phyloP scores from a whole-genome alignment of 306 rosid species.

The Trifolium pratense region DNA sequence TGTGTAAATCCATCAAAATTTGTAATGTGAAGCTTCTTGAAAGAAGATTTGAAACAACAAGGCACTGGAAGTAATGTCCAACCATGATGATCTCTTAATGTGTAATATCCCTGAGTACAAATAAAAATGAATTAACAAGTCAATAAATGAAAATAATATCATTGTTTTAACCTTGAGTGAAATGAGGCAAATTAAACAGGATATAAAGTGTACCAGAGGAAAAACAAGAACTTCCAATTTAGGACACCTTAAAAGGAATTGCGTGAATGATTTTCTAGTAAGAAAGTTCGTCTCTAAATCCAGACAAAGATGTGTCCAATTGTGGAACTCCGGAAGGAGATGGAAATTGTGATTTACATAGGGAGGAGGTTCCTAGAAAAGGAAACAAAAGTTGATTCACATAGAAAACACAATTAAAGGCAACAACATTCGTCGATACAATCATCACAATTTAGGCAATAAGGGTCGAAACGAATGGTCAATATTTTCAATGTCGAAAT shows the following conservation, averaged over 20 bases:
- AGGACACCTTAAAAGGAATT: neutral
- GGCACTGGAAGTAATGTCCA: neutral
- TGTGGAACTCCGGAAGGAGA: neutral
- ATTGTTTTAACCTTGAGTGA: neutral
- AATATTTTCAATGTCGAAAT: neutral
- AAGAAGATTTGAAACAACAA: too few relatives aligned
- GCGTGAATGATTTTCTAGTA: too few relatives aligned
- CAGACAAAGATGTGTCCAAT: neutral
- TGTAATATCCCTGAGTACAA: too few relatives aligned
- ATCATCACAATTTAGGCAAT: neutral
- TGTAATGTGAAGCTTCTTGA: neutral
- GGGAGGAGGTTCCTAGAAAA: neutral
- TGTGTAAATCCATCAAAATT: neutral
- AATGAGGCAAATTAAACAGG: neutral
- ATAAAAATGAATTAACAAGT: neutral
- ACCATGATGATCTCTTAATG: too few relatives aligned
- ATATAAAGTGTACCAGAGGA: neutral
- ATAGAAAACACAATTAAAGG: neutral
- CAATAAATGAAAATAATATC: too few relatives aligned
- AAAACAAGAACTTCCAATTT: neutral
- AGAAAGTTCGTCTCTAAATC: neutral
- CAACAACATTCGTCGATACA: neutral
- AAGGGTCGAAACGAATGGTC: neutral
- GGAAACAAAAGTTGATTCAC: neutral
- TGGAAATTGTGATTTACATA: neutral